A percentile compares a stretch with the other conserved stretches of the same genome.
These are phyloP conservation scores for Ascocoryne sarcoides DNA, from an alignment of 2,329 filamentous ascomycete species.

Conservation along the genomic window DNA sequence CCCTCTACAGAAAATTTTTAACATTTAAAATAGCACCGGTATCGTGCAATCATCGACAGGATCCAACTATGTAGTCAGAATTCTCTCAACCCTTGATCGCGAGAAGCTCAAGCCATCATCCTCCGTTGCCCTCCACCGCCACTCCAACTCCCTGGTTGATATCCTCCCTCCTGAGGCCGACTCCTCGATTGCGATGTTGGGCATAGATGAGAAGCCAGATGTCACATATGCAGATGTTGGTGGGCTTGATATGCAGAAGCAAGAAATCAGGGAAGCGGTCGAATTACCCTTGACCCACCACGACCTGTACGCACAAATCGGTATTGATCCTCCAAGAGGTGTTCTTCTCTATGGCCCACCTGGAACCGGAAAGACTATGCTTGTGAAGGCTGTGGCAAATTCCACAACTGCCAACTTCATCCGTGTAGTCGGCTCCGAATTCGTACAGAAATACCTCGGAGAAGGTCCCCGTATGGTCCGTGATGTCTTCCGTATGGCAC, in stretches of 20 bases:
- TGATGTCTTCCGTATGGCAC: slow-evolving; percentile 97
- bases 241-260: slow-evolving; percentile 98
- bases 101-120: slow-evolving; percentile 97
- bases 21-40: slow-evolving; percentile 59
- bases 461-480: slow-evolving; percentile 98
- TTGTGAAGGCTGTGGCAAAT: slow-evolving; percentile 97
- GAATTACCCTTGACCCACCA: slow-evolving; percentile 96
- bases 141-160: slow-evolving; percentile 97
- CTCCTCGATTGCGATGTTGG: slow-evolving; percentile 97
- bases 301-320: slow-evolving; percentile 96
- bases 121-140: slow-evolving; percentile 92
- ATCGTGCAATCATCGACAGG: slow-evolving; percentile 98
- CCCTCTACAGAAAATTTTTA: slow-evolving; percentile 3
- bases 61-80: slow-evolving; percentile 97
- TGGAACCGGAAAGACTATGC: slow-evolving; percentile 93
- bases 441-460: slow-evolving; percentile 97
- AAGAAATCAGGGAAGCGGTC: slow-evolving; percentile 96
- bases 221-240: slow-evolving; percentile 97
- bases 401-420: slow-evolving; percentile 98
- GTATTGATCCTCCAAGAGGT: slow-evolving; percentile 94
- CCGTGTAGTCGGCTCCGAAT: slow-evolving; percentile 94
- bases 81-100: slow-evolving; percentile 94
- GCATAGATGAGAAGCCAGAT: slow-evolving; percentile 93
- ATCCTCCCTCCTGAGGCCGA: slow-evolving; percentile 98
- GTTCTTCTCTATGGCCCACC: slow-evolving; percentile 94